phyloP scores from a whole-genome alignment of 1,284 basidiomycete species.

The Trichosporon faecale region DNA sequence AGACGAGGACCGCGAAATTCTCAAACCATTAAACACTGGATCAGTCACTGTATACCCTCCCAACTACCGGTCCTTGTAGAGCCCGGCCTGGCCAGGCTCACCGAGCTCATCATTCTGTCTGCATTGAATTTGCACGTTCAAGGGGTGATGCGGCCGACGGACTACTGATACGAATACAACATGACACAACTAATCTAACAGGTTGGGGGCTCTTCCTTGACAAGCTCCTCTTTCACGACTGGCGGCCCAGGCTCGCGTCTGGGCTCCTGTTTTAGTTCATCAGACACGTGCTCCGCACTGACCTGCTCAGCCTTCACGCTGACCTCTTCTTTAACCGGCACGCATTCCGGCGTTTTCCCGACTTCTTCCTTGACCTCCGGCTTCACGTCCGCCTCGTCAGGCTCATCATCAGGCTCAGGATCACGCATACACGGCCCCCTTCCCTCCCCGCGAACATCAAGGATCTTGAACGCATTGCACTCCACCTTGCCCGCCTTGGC shows the following conservation, averaged over 20 bases:
- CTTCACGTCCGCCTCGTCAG: neutral
- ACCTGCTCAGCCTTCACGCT: no score
- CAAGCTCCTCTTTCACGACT: neutral
- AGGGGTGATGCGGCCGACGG: no score
- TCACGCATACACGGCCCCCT: constrained; percentile 54
- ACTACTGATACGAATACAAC: neutral
- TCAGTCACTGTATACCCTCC: neutral
- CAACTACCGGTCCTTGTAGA: neutral
- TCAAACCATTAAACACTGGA: neutral
- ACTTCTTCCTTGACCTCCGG: neutral
- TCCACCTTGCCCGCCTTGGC: constrained; percentile 70
- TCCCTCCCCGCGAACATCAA: constrained; percentile 72
- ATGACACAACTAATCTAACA: neutral
- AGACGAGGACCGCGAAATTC: no score
- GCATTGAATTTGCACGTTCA: constrained; percentile 8
- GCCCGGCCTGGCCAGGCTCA: neutral
- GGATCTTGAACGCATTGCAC: constrained; percentile 73
- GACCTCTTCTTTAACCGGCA: no score
- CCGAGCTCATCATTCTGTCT: constrained; percentile 6
- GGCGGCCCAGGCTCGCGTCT: neutral
- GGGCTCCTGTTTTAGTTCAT: neutral
- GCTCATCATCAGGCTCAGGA: neutral
- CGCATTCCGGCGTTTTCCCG: no score
- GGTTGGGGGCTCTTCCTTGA: neutral
- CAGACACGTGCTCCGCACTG: neutral